Conservation (phyloP, 148 eudicot genomes). For the Pouteria glomerata region DNA sequence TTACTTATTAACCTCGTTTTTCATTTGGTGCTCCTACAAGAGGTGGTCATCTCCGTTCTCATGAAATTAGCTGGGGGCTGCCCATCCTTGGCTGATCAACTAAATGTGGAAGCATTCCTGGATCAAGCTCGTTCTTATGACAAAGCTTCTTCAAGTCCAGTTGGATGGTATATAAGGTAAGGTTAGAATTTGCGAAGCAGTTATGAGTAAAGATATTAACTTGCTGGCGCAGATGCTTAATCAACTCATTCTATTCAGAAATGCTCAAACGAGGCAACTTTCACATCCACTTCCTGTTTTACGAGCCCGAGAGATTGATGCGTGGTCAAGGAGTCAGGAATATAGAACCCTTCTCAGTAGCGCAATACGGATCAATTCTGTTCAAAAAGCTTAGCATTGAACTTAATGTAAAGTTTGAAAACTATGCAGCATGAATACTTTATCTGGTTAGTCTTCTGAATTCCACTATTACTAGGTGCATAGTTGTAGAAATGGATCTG, state of each 20-base stretch:
- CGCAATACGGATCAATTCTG: constrained; percentile 35
- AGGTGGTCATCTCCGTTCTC: constrained; percentile 93
- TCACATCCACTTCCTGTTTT: constrained; percentile 98
- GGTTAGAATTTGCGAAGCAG: background rate
- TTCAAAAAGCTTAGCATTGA: constrained; percentile 29
- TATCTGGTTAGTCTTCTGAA: constrained; percentile 10
- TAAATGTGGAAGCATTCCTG: constrained; percentile 91
- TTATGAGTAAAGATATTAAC: background rate
- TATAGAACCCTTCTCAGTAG: constrained; percentile 54
- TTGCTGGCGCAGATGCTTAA: constrained; percentile 2
- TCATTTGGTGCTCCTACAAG: constrained; percentile 54
- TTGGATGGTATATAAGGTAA: constrained; percentile 95
- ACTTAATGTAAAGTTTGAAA: background rate
- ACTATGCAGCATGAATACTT: constrained; percentile 2
- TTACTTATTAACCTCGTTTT: constrained; percentile 8
- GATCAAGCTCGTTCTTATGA: constrained; percentile 99
- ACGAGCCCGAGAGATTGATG: constrained; percentile 96
- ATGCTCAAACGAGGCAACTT: constrained; percentile 97
- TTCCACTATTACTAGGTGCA: background rate
- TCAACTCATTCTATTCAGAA: constrained; percentile 35
- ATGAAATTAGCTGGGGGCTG: constrained; percentile 99
- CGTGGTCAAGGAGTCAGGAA: constrained; percentile 90
- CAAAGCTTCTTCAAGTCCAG: constrained; percentile 82
- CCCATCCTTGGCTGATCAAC: constrained; percentile 90
- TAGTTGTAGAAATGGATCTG: background rate